These are phyloP conservation scores for Fusarium secorum DNA, from an alignment of 2,329 filamentous ascomycete species.

Conservation along the genomic window DNA sequence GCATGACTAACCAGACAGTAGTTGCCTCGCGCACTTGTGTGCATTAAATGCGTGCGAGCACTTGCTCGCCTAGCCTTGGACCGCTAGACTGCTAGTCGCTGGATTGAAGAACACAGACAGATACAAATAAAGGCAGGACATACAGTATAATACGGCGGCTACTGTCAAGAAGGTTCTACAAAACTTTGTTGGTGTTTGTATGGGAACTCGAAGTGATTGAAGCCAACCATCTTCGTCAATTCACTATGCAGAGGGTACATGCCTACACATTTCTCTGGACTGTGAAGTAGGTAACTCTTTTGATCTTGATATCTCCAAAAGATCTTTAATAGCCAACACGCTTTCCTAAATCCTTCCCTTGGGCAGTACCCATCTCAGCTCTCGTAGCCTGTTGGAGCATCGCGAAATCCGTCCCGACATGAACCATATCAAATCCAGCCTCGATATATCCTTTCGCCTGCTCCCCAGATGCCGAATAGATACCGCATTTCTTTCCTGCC, in stretches of 20 bases:
- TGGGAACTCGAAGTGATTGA: background rate
- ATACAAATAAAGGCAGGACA: constrained; percentile 56
- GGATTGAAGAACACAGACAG: rapidly evolving
- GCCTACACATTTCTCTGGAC: background rate
- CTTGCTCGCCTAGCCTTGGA: constrained; percentile 54
- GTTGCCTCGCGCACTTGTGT: constrained; percentile 49
- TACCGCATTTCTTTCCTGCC: constrained; percentile 6
- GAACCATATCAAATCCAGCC: constrained; percentile 9
- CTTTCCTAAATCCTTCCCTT: background rate
- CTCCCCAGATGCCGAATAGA: background rate
- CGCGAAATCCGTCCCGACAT: background rate
- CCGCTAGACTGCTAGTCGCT: constrained; percentile 43
- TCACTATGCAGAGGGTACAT: background rate
- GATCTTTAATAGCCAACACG: background rate
- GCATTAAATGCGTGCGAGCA: constrained; percentile 48
- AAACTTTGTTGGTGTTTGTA: background rate
- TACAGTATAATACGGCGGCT: constrained; percentile 56
- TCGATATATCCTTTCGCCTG: background rate
- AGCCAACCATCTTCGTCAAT: background rate
- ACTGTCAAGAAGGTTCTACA: constrained; percentile 56
- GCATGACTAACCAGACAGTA: constrained; percentile 49
- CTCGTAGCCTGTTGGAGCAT: background rate
- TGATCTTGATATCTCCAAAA: background rate
- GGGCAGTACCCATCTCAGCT: background rate
- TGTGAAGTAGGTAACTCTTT: rapidly evolving